Base-by-base conservation (phyloP, 2,329 filamentous ascomycete genomes). In the Phialophora macrospora region DNA sequence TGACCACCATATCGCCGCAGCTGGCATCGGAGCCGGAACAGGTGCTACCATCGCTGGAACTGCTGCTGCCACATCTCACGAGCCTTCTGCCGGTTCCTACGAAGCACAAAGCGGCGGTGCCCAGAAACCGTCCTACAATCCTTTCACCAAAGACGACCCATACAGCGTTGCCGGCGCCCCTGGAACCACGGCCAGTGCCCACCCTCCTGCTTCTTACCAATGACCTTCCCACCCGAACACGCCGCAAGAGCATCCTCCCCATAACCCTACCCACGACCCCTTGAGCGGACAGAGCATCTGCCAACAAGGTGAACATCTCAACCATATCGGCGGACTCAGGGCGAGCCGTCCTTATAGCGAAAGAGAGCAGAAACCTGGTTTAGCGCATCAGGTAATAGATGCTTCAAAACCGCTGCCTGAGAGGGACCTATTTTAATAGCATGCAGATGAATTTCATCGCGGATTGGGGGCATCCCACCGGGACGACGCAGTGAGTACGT, bases 101-200 rank as follows among this genome's bases (percentile, higher is more conserved):
- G 66, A 66, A 41, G 63, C 41, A 24, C 32, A 46, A 17, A 64
- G 44, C 20, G 66, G 68, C n/a, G 67, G 67, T 44, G 46, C 57
- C 22, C 58, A 64, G 52, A 71, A 69, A 30, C 69, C 69, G 14
- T 67, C 64, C 4, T 71, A 71, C 61, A 71, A 69, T 32, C 69
- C 69, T 2, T 63, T 71, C 38, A 46, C 48, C 46, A 68, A 70
- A 28, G 63, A 68, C 34, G 59, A 63, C 17, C 58, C 64, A 20
- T 38, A 49, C 12, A 46, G 22, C 6, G 55, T 38, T 20, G 38
- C n/a, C n/a, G 60, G 46, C 30, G 64, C 6, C 7, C 30, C 28
- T 20, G 30, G 46, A 5, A 60, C 46, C 9, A 22, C 46, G 9
- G n/a, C 57, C 9, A 60, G 26, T 26, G 30, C 24, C 24, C 17